A percentile compares a stretch with the other conserved stretches of the same genome.
Evolutionary conservation across 805 yeast species (phyloP).

Genomic region (Suhomyces sp.): DNA sequence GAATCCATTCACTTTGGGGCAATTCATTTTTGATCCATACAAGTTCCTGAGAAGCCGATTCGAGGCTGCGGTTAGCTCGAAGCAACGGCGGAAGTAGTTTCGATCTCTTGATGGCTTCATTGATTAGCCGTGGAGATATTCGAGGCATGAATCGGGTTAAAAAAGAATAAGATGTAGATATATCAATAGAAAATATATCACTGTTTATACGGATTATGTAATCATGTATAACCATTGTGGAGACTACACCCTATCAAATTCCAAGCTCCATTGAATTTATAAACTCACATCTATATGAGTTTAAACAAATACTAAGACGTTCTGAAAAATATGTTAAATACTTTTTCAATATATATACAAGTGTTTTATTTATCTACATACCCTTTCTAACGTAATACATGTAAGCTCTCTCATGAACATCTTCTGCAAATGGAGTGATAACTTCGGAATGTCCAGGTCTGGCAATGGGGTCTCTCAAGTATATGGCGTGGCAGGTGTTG

Average conservation of each 20-base stretch:
- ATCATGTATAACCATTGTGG: too few species aligned
- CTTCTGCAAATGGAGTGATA: constrained; percentile 80
- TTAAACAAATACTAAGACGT: too few species aligned
- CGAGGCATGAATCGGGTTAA: too few species aligned
- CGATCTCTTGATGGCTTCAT: constrained; percentile 26
- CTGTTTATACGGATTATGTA: too few species aligned
- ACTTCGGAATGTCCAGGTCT: constrained; percentile 97
- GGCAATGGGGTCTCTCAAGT: constrained; percentile 94
- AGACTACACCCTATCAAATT: too few species aligned
- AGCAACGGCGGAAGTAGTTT: constrained; percentile 34
- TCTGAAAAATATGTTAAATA: too few species aligned
- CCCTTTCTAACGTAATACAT: constrained; percentile 88
- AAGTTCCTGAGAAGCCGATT: constrained; percentile 55
- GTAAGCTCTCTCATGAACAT: constrained; percentile 88
- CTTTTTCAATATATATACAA: constrained; percentile 9
- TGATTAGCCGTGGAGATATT: constrained; percentile 25
- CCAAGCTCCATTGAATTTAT: too few species aligned
- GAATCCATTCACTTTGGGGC: constrained; percentile 43
- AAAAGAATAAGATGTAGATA: too few species aligned
- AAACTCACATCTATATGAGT: too few species aligned
- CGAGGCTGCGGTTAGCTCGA: constrained; percentile 27
- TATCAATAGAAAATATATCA: too few species aligned
- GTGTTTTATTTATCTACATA: constrained; percentile 23
- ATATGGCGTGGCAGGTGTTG: constrained; percentile 93
- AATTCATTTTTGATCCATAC: constrained; percentile 64